phyloP scores from a whole-genome alignment of 768 basidiomycete species.

The Russula dissimulans region DNA sequence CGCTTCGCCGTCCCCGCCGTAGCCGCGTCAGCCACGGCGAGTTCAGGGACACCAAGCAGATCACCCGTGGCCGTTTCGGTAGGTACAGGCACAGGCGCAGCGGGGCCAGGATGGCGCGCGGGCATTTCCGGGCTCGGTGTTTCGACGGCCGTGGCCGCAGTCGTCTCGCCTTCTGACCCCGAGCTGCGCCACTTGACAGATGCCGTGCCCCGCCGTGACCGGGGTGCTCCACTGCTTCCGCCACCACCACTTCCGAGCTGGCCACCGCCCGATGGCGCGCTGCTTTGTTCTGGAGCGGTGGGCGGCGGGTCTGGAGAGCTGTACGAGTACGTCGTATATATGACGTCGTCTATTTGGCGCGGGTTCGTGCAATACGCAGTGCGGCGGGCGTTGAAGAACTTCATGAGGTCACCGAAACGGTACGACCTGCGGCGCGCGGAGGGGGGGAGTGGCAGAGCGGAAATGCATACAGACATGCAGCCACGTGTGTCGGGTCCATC shows the following conservation, averaged over 20 bases:
- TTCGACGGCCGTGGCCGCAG: conserved; percentile 15
- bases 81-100: background rate
- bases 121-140: conserved; percentile 1
- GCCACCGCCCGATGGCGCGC: conserved; percentile 6
- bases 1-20: conserved; percentile 34
- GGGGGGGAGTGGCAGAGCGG: background rate
- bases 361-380: conserved; percentile 79
- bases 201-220: background rate
- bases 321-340: conserved; percentile 88
- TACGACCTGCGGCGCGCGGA: conserved; percentile 53
- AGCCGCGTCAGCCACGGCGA: conserved; percentile 23
- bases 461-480: background rate
- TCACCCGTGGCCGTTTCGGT: conserved; percentile 41
- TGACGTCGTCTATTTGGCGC: conserved; percentile 82
- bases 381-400: conserved; percentile 80
- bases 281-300: conserved; percentile 16
- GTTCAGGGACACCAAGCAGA: conserved; percentile 69
- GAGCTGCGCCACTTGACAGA: conserved; percentile 25
- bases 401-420: conserved; percentile 76
- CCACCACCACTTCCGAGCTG: background rate
- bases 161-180: conserved; percentile 18
- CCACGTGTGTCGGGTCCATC: background rate
- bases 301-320: conserved; percentile 33
- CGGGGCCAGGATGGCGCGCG: background rate
- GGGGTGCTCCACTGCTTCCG: background rate